Percentiles rank a stretch among this genome's conserved stretches.
Conservation (phyloP, 2,329 filamentous ascomycete genomes). For the Aaosphaeria arxii region DNA sequence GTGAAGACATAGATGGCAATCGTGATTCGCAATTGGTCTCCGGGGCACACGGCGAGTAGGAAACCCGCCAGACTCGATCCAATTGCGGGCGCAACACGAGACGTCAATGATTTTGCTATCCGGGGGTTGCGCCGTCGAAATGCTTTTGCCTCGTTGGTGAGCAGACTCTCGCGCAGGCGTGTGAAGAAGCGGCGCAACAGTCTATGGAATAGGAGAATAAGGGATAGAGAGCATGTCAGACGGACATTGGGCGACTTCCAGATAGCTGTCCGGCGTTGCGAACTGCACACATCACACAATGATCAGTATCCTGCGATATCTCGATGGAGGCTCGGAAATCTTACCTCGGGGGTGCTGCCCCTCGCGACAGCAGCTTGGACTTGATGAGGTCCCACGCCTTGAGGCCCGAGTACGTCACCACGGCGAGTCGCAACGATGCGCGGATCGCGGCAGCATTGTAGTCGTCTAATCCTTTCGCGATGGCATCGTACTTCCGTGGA, state of each 20-base stretch:
- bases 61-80: constrained; percentile 85
- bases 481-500: constrained; percentile 51
- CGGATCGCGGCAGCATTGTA: constrained; percentile 49
- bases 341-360: constrained; percentile 4
- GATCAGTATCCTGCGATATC: no score
- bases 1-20: constrained; percentile 80
- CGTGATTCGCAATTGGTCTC: constrained; percentile 69
- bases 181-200: constrained; percentile 87
- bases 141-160: constrained; percentile 73
- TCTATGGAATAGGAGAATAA: constrained; percentile 84
- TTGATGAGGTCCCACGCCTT: constrained; percentile 47
- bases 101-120: constrained; percentile 72
- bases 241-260: constrained; percentile 66
- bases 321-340: no score
- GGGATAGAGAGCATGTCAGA: constrained; percentile 77
- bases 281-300: constrained; percentile 15
- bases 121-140: constrained; percentile 82
- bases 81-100: constrained; percentile 80
- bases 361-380: constrained; percentile 33
- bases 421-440: constrained; percentile 44
- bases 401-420: constrained; percentile 41
- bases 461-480: constrained; percentile 46
- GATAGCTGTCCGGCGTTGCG: constrained; percentile 38
- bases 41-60: constrained; percentile 73
- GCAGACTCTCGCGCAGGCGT: constrained; percentile 72